phyloP scores from a whole-genome alignment of 2,329 filamentous ascomycete genomes.

The Ophiostoma triangulosporum region DNA sequence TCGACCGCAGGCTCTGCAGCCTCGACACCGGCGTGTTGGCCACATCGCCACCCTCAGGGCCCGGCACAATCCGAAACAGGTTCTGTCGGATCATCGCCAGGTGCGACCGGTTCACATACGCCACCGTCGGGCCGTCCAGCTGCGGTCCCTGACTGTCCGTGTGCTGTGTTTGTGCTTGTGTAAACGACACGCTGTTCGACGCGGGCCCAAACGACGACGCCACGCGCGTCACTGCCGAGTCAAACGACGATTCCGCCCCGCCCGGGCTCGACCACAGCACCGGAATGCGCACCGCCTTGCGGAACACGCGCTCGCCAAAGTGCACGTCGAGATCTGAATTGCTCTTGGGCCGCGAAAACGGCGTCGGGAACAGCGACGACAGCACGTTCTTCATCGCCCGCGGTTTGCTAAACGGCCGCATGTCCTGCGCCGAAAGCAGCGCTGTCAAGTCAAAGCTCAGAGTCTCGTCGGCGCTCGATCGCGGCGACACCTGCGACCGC shows the following conservation, averaged over 20 bases:
- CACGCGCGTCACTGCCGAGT: conserved; percentile 22
- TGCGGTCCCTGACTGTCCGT: conserved; percentile 12
- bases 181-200: conserved; percentile 14
- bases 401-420: conserved; percentile 23
- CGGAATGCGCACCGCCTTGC: conserved; percentile 32
- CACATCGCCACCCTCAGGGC: conserved; percentile 22
- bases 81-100: conserved; percentile 31
- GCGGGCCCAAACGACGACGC: conserved; percentile 19
- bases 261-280: conserved; percentile 34
- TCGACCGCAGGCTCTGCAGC: conserved; percentile 33
- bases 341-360: conserved; percentile 20
- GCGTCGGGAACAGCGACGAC: conserved; percentile 28
- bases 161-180: conserved; percentile 3
- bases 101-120: conserved; percentile 35
- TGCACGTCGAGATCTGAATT: conserved; percentile 33
- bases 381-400: conserved; percentile 32
- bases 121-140: conserved; percentile 23
- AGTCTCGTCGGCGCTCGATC: conserved; percentile 18
- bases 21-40: conserved; percentile 34
- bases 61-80: conserved; percentile 31
- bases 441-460: conserved; percentile 31
- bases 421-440: conserved; percentile 24
- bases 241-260: conserved; percentile 19
- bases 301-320: conserved; percentile 33
- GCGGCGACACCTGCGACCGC: conserved; percentile 15